Conservation (phyloP, 495 filamentous ascomycete species). For the Haplographium delicatum region DNA sequence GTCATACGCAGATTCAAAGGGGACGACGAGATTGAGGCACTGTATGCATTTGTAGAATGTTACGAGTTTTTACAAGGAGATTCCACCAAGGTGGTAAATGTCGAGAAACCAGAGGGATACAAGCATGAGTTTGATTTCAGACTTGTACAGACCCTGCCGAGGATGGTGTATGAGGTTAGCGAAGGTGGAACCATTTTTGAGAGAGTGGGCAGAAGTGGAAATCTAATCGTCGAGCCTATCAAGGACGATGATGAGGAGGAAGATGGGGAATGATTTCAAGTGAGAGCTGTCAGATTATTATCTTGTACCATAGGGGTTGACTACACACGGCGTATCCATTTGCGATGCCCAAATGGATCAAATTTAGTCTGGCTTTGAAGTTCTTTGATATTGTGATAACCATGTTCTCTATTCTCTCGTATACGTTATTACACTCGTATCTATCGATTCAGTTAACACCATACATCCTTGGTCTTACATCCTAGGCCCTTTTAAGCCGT, state of each 20-base stretch:
- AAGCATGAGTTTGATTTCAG: constrained; percentile 75
- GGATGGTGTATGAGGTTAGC: constrained; percentile 67
- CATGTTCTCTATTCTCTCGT: no score
- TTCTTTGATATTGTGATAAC: no score
- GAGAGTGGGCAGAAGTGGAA: constrained; percentile 76
- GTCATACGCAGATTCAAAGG: constrained; percentile 68
- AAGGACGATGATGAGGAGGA: constrained; percentile 50
- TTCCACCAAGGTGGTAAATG: constrained; percentile 28
- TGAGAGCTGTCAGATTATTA: no score
- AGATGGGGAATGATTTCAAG: neutral
- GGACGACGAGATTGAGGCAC: constrained; percentile 68
- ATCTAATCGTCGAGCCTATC: constrained; percentile 76
- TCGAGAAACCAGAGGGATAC: constrained; percentile 53
- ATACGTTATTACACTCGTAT: no score
- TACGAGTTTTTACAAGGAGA: constrained; percentile 51
- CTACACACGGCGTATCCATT: no score
- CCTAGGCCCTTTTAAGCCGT: no score
- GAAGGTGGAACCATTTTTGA: constrained; percentile 58
- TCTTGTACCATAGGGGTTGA: no score
- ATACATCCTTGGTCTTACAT: no score
- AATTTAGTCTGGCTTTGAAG: no score
- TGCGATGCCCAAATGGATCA: no score
- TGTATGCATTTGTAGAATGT: constrained; percentile 97
- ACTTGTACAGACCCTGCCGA: constrained; percentile 77
- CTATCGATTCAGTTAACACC: no score